Evolutionary conservation across 148 eudicot species (phyloP), one percentile per base, ranked within the genome.

Genomic region (Amaranthus hypochondriacus): DNA sequence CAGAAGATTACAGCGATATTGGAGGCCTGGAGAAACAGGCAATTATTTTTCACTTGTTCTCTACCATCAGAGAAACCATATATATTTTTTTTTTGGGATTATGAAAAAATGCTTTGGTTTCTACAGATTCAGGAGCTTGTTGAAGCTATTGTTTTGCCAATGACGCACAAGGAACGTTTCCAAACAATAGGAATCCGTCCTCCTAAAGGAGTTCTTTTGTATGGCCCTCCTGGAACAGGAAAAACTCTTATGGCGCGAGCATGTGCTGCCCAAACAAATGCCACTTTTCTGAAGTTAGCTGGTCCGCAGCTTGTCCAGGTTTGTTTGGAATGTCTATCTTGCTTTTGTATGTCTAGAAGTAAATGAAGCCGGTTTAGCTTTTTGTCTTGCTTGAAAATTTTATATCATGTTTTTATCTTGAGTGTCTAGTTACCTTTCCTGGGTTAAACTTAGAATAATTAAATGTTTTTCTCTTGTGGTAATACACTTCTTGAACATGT

Each of bases 291-390:
- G 75, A 94, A 94, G 87, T 75, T 94, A 68, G 98, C 98, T 21
- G 98, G 98, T 42, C 98, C 98, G 69, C 98, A 91, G 84, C 97
- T 94, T 69, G 98, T 94, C 69, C 98, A 94, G 97, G 98, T 93
- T 70, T 64, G 68, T 54, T 54, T 7, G 4, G 56, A 14, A 1
- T 78, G 21, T 43, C 18, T 59, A 3, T 48, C 39, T 0, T 56
- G 6, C 5, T 48, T 63, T 15, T 39, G 50, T 69, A 3, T 48
- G 69, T 15, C 3, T 48, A 14, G 49, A 4, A 14, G 51, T 11
- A 2, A 28, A 42, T 47, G 52, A 7, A 44, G 46, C 21, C 6
- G 61, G 6, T 15, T n/a, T 18, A 6, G 12, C 21, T 60, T 60
- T 2, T 60, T 2, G 60, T 56, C 18, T 56, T 56, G 18, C 60